Evolutionary conservation across 148 eudicot genomes (phyloP).

Genomic region (Spergularia marina): DNA sequence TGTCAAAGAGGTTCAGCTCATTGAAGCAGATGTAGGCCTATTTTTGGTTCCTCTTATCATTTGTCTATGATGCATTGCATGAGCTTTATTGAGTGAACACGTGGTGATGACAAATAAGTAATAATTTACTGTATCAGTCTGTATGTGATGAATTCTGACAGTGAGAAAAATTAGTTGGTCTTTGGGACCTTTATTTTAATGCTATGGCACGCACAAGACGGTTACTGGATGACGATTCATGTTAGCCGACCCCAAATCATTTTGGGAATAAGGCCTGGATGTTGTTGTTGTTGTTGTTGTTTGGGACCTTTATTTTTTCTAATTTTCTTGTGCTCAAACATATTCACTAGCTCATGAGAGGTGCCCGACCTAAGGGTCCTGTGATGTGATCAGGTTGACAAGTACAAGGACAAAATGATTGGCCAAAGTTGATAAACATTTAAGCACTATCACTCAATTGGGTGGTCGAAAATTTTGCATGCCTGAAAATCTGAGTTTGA

Average conservation of each 20-base stretch:
- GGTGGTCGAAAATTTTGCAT: not conserved
- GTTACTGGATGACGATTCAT: no score
- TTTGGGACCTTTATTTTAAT: not conserved
- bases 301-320: not conserved
- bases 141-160: not conserved
- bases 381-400: not conserved
- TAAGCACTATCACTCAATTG: conserved; percentile 4
- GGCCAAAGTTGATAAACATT: conserved; percentile 5
- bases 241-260: no score
- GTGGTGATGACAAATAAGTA: not conserved
- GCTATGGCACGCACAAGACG: no score
- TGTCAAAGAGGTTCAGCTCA: conserved; percentile 89
- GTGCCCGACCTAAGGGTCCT: not conserved
- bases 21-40: conserved; percentile 82
- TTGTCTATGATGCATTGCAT: not conserved
- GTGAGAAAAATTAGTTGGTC: not conserved
- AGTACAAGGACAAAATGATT: conserved; percentile 3
- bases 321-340: not conserved
- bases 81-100: not conserved
- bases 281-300: no score
- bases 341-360: not conserved
- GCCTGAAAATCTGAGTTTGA: not conserved
- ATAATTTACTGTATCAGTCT: not conserved
- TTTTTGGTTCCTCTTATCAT: conserved; percentile 6
- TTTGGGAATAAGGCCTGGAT: no score